phyloP scores from a whole-genome alignment of 2,329 filamentous ascomycete species.

The Aspergillus ustus region DNA sequence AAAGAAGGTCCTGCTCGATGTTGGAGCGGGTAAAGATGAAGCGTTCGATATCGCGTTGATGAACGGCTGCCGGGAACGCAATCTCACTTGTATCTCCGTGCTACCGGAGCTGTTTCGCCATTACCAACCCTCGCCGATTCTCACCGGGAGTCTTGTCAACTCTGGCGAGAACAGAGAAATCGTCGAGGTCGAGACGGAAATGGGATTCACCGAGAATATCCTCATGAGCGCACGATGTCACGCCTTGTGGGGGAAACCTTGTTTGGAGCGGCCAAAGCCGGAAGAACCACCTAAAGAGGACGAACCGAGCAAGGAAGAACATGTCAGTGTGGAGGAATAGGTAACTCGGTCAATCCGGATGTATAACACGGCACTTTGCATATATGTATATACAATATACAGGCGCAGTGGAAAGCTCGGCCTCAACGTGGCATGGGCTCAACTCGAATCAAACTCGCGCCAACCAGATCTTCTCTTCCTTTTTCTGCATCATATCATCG shows the following conservation, averaged over 20 bases:
- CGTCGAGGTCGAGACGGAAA: conserved; percentile 31
- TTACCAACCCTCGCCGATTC: conserved; percentile 35
- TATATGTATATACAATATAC: too few species aligned
- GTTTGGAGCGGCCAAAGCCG: not conserved
- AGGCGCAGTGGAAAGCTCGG: too few species aligned
- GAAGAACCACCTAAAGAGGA: not conserved
- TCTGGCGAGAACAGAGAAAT: conserved; percentile 26
- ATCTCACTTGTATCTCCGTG: conserved; percentile 42
- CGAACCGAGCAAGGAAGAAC: not conserved
- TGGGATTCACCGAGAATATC: conserved; percentile 42
- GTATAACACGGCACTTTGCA: not conserved
- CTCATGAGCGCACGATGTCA: conserved; percentile 41
- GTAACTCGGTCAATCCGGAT: not conserved
- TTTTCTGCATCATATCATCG: not conserved
- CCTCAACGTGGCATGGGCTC: too few species aligned
- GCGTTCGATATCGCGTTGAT: conserved; percentile 44
- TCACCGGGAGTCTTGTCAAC: conserved; percentile 28
- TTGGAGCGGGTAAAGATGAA: conserved; percentile 33
- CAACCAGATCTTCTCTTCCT: not conserved
- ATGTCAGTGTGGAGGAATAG: not conserved
- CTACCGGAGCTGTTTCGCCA: conserved; percentile 44
- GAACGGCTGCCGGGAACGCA: conserved; percentile 33
- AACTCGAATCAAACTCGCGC: not conserved
- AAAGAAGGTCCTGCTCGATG: conserved; percentile 35
- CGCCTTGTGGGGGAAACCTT: conserved; percentile 31